A percentile compares a stretch with the other conserved stretches of the same genome.
Conservation (phyloP, 805 yeast genomes). For the Tetrapisispora iriomotensis region DNA sequence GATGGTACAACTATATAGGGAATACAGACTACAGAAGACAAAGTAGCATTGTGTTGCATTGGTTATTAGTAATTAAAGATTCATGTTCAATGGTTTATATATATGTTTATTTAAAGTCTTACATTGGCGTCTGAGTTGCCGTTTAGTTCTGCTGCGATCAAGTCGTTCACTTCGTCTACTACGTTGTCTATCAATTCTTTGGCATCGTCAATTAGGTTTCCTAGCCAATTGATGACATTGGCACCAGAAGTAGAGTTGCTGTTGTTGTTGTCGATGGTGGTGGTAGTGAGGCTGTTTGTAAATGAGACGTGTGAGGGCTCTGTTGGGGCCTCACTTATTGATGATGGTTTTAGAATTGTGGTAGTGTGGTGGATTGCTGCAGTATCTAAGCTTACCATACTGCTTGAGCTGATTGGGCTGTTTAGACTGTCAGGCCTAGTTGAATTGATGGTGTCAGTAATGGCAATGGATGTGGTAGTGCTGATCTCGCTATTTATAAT, state of each 20-base stretch:
- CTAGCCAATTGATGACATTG: constrained; percentile 5
- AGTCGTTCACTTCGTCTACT: constrained; percentile 9
- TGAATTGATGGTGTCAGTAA: neutral
- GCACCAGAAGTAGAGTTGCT: constrained; percentile 4
- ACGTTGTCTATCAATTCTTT: constrained; percentile 18
- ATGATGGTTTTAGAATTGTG: neutral
- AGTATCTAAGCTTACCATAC: neutral
- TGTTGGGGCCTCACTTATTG: neutral
- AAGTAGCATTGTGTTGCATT: no score
- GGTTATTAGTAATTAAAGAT: no score
- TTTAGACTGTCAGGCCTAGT: neutral
- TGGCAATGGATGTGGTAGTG: neutral
- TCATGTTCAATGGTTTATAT: no score
- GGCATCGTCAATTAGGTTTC: constrained; percentile 12
- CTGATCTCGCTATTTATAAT: neutral
- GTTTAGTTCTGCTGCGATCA: no score
- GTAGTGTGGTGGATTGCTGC: neutral
- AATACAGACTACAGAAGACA: no score
- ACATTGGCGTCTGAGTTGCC: no score
- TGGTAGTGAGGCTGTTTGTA: no score
- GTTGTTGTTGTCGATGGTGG: neutral
- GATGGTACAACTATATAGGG: no score
- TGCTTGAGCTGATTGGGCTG: neutral
- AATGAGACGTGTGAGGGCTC: neutral
- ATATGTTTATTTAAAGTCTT: neutral